Evolutionary conservation across 2,329 filamentous ascomycete species (phyloP).

Genomic region (Xylaria sp.): DNA sequence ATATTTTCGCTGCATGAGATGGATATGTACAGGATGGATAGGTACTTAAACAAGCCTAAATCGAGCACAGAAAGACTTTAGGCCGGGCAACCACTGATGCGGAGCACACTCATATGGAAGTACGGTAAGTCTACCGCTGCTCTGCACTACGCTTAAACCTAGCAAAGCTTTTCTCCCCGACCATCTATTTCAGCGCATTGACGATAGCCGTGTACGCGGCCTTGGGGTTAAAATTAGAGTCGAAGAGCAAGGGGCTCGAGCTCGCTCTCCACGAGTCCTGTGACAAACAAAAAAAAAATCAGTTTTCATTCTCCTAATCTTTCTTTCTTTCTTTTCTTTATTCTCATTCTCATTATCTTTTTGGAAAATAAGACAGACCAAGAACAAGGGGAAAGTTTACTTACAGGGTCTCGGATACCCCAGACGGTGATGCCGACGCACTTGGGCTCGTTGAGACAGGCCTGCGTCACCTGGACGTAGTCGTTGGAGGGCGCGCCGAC

Average conservation of each 20-base stretch:
- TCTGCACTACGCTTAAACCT: not conserved
- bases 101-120: not conserved
- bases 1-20: slow-evolving; percentile 6
- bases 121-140: not conserved
- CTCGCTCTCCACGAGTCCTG: slow-evolving; percentile 63
- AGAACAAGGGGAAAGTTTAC: slow-evolving; percentile 34
- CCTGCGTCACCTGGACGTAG: slow-evolving; percentile 68
- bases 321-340: too few species aligned
- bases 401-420: slow-evolving; percentile 60
- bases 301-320: not conserved
- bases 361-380: too few species aligned
- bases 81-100: not conserved
- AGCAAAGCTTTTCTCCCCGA: not conserved
- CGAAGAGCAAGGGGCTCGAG: slow-evolving; percentile 65
- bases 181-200: slow-evolving; percentile 25
- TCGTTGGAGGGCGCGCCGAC: slow-evolving; percentile 64
- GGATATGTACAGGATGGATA: slow-evolving; percentile 29
- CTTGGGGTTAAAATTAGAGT: slow-evolving; percentile 63
- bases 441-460: slow-evolving; percentile 66
- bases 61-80: slow-evolving; percentile 6
- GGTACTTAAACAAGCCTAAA: slow-evolving; percentile 8
- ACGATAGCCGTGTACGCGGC: slow-evolving; percentile 61
- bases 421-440: slow-evolving; percentile 76
- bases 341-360: not conserved
- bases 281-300: slow-evolving; percentile 41